Conservation (phyloP, 306 rosid species). For the Dryas drummondii region DNA sequence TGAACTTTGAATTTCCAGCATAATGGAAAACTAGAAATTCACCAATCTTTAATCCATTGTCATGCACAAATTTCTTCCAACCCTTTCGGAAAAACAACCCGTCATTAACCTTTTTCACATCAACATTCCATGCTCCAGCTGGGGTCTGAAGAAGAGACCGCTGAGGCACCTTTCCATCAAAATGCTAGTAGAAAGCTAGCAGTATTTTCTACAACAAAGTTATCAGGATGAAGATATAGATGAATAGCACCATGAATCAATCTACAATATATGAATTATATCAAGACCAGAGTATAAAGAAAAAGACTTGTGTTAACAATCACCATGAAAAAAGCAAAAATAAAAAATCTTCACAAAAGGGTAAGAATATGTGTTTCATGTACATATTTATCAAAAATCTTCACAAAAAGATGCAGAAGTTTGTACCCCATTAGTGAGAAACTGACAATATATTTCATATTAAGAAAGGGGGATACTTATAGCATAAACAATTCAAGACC, state of each 20-base stretch:
- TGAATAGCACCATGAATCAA: no score
- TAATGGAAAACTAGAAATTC: slow-evolving; percentile 29
- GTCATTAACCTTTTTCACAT: background rate
- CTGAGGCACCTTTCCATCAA: background rate
- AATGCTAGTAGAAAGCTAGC: background rate
- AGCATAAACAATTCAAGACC: no score
- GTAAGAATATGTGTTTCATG: no score
- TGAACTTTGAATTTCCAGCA: slow-evolving; percentile 16
- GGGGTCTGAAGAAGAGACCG: background rate
- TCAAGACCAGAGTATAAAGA: background rate
- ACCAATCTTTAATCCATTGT: slow-evolving; percentile 5
- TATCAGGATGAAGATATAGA: background rate
- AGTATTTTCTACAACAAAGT: slow-evolving; percentile 1
- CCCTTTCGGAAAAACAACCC: slow-evolving; percentile 8
- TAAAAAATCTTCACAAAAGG: background rate
- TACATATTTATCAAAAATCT: no score
- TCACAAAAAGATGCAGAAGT: no score
- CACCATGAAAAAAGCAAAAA: background rate
- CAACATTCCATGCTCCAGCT: background rate
- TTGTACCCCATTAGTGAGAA: no score
- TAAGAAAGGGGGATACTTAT: no score
- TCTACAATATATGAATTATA: no score
- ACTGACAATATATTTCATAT: no score
- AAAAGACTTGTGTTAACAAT: background rate
- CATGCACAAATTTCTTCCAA: slow-evolving; percentile 1